Base-by-base conservation (phyloP, 805 yeast genomes). In the Metschnikowia anglica region DNA sequence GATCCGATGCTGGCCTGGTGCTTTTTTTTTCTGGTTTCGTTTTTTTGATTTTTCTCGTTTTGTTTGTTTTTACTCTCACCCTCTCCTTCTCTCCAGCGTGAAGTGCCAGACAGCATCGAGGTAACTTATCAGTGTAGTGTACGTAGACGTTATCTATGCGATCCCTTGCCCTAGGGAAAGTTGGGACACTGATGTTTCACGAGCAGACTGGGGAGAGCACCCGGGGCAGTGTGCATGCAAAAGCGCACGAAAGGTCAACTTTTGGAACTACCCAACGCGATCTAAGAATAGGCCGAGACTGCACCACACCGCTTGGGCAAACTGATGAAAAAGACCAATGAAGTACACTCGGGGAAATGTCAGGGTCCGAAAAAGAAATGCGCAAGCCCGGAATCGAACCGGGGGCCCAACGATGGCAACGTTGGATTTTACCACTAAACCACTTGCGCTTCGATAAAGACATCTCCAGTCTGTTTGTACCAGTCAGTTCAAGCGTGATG, bases 301-400 rank as follows among this genome's bases (percentile, higher is more conserved):
- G n/a, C n/a, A n/a, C n/a, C n/a, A n/a, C n/a, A n/a, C n/a, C n/a
- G n/a, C n/a, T n/a, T n/a, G n/a, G n/a, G n/a, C n/a, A n/a, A n/a
- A n/a, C n/a, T n/a, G n/a, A n/a, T n/a, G n/a, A n/a, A n/a, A n/a
- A n/a, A n/a, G n/a, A n/a, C n/a, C n/a, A n/a, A n/a, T n/a, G n/a
- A n/a, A n/a, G n/a, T n/a, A n/a, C n/a, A n/a, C n/a, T n/a, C n/a
- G n/a, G n/a, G n/a, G n/a, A n/a, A n/a, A n/a, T n/a, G n/a, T n/a
- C n/a, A n/a, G 9, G 13, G 16, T 9, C 5, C 15, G 13, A 25
- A 26, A 26, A 26, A 26, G 9, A 15, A 33, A 38, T 50, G 54
- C 54, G 54, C 54, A 48, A 51, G 53, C 54, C 54, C 52, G 54
- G 54, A 51, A 51, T 51, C 54, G 54, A 51, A 51, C 54, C 54